Evolutionary conservation across 371 early-diverging fungal species (phyloP), one percentile per base, ranked within the genome.

Genomic region (Saksenaea oblongispora): DNA sequence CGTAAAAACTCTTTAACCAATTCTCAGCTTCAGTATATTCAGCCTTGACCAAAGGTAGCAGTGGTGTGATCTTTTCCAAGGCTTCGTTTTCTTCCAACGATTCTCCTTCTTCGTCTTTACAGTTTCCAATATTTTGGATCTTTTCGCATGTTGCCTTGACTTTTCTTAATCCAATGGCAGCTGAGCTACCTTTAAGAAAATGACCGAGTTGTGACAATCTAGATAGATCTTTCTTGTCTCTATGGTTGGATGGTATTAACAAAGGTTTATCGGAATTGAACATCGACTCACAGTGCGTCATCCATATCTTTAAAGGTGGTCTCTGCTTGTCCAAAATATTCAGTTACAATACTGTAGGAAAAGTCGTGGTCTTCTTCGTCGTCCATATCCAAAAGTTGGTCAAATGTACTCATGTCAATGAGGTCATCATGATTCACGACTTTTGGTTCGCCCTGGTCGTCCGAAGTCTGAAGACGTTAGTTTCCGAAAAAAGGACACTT

Each of bases 141-240:
- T 89, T 85, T 75, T 95, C 95, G 70, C 94, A 95, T 27, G 88
- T 85, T 54, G 82, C 88, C 65, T 88, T 88, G 57, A 96, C 91
- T 75, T 89, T 91, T 61, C 74, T 87, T 44, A 96, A 74, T 10
- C 97, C 97, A 47, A 96, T 84, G 5, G 94, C 91, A 14, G 95
- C 94, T 22, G 95, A 94, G 59, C 91, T 91, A 15, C 97, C 97
- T 69, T 96, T 96, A 53, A 95, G 80, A 66, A 93, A 96, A 65
- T 96, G 97, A 2, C 95, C 97, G 36, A 93, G 82, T 42, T 87
- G 78, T 18, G 93, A 92, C 11, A 95, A 80, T 65, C 84, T 80
- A 0, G 70, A 62, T 13, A 95, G 78, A 67, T 96, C 90, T 54
- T 89, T 83, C 35, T 69, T 80, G 39, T 76, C 62, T 64, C 93